Evolutionary conservation across 495 filamentous ascomycete genomes (phyloP), one percentile per base, ranked within the genome.

Genomic region (Hypoxylon intermedium): DNA sequence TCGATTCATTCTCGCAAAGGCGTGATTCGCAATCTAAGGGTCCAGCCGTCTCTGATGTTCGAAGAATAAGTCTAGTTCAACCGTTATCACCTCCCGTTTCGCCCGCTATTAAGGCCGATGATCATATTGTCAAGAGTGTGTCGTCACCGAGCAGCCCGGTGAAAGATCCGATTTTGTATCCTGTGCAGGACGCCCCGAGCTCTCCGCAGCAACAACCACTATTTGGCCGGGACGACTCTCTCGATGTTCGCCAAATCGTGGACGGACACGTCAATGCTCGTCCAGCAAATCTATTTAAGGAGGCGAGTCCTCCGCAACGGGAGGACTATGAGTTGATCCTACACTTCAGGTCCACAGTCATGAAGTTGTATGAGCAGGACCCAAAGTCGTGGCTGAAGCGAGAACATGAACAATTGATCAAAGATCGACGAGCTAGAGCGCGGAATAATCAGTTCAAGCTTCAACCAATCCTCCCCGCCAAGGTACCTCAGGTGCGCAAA

Each of bases 31-130:
- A 60, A 9, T 31, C 56, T 33, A 68, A 72, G 51, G 54, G 70
- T 16, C 69, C 70, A 42, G 40, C 52, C 16, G 13, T 67, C 62
- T 59, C 76, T 67, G 42, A 76, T 69, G 38, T 73, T 73, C 54
- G 68, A 56, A 66, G 66, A 65, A 53, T 66, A 67, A 65, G 78
- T 74, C 63, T 76, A 75, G 71, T 83, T 23, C 75, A 82, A 9
- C 75, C 87, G 21, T 82, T 87, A 26, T 91, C 89, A 34, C 89
- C 89, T 64, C 89, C 89, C 6, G 82, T 89, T 33, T 91, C 89
- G 19, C 89, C 89, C 9, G 83, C 82, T 47, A 78, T 77, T 19
- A 82, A 82, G 49, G 23, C 28, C 3, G 62, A 61, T 28, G 59
- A 71, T 30, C 59, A 81, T 13, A 41, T 33, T 28, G 40, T 54